phyloP scores from a whole-genome alignment of 148 eudicot genomes.

The Cornus suecica region DNA sequence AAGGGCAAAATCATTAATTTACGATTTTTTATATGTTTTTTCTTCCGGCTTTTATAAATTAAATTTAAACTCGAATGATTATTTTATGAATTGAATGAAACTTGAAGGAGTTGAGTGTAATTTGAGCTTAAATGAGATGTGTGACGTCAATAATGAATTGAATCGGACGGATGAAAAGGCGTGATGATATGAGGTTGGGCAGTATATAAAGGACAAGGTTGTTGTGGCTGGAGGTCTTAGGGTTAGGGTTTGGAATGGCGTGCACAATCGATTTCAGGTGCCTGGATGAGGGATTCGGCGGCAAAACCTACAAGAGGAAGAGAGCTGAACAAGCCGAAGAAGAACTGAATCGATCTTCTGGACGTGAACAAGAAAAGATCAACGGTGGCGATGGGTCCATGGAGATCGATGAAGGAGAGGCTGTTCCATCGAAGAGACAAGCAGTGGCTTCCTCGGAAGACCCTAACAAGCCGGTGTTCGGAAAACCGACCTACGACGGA shows the following conservation, averaged over 20 bases:
- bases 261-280: constrained; percentile 77
- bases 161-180: no score
- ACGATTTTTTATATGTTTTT: no score
- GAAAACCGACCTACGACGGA: constrained; percentile 82
- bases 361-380: background rate
- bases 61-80: no score
- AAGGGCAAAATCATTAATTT: no score
- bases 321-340: constrained; percentile 42
- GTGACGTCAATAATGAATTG: no score
- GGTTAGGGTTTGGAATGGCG: constrained; percentile 45
- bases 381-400: constrained; percentile 3
- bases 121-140: no score
- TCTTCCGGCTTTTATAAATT: no score
- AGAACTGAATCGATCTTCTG: constrained; percentile 1
- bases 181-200: no score
- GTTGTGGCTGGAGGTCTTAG: no score
- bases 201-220: no score
- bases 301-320: constrained; percentile 88
- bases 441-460: constrained; percentile 53
- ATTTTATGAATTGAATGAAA: no score
- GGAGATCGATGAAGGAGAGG: constrained; percentile 12
- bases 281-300: constrained; percentile 93
- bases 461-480: constrained; percentile 66
- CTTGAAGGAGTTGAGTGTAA: no score
- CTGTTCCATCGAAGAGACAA: constrained; percentile 48